phyloP scores from a whole-genome alignment of 2,329 filamentous ascomycete genomes.

The Penicillium frequentans region DNA sequence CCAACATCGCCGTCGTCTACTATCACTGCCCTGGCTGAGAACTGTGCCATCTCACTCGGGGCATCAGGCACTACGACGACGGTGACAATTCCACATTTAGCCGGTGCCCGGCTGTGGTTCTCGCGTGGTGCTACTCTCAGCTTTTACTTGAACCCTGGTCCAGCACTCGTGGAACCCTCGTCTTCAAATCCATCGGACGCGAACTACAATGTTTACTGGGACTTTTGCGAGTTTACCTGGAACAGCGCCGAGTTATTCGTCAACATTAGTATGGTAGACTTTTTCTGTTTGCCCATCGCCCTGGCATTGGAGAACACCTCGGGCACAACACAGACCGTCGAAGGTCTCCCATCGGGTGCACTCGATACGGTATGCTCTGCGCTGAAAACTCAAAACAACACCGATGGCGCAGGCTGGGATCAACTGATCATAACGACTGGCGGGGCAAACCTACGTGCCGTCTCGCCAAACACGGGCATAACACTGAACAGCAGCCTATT shows the following conservation, averaged over 20 bases:
- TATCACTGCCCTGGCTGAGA: constrained; percentile 49
- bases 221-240: constrained; percentile 69
- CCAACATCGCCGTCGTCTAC: constrained; percentile 60
- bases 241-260: constrained; percentile 62
- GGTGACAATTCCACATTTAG: constrained; percentile 68
- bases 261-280: constrained; percentile 75
- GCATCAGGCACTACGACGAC: constrained; percentile 59
- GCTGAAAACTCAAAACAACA: constrained; percentile 55
- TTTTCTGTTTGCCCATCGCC: constrained; percentile 65
- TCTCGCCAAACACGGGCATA: constrained; percentile 47
- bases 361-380: constrained; percentile 56
- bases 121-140: constrained; percentile 60
- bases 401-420: constrained; percentile 63
- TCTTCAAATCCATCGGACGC: constrained; percentile 65
- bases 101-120: constrained; percentile 73
- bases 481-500: constrained; percentile 48
- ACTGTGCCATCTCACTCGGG: constrained; percentile 66
- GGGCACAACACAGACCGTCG: constrained; percentile 52
- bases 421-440: constrained; percentile 53
- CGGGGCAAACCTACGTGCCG: constrained; percentile 42
- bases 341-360: constrained; percentile 60
- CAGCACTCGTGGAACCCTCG: constrained; percentile 72
- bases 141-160: constrained; percentile 70
- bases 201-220: constrained; percentile 64
- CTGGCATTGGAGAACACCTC: constrained; percentile 49